Evolutionary conservation across 495 filamentous ascomycete genomes (phyloP).

Genomic region (Aspergillus panamensis): DNA sequence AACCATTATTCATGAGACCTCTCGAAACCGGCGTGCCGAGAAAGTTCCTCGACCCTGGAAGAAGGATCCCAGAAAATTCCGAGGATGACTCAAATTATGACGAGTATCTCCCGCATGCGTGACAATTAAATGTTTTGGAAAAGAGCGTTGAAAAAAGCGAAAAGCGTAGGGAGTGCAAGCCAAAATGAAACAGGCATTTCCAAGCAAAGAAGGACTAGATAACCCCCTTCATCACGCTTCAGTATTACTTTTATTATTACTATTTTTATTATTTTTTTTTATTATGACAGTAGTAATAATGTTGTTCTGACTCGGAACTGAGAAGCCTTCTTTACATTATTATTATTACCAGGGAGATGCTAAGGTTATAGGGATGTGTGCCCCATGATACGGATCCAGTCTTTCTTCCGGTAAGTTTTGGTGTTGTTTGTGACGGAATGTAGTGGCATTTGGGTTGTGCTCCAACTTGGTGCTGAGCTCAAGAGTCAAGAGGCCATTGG

Average conservation of each 20-base stretch:
- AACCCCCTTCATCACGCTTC: neutral
- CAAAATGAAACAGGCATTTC: constrained; percentile 21
- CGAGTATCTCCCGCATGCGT: too few species aligned
- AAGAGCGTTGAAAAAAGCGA: too few species aligned
- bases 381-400: constrained; percentile 19
- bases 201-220: constrained; percentile 3
- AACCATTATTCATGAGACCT: neutral
- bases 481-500: neutral
- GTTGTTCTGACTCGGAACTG: neutral
- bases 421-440: constrained; percentile 25
- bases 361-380: constrained; percentile 3
- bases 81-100: too few species aligned
- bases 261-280: neutral
- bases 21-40: too few species aligned
- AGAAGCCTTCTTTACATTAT: constrained; percentile 16
- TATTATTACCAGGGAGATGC: constrained; percentile 1
- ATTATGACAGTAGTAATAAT: neutral
- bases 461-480: neutral
- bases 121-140: too few species aligned
- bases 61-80: too few species aligned
- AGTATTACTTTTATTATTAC: neutral
- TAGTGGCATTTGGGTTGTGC: constrained; percentile 19
- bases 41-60: too few species aligned
- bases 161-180: constrained; percentile 3
- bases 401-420: constrained; percentile 17